Base-by-base conservation (phyloP, 176 grass and related monocot genomes). In the Phyllostachys edulis region DNA sequence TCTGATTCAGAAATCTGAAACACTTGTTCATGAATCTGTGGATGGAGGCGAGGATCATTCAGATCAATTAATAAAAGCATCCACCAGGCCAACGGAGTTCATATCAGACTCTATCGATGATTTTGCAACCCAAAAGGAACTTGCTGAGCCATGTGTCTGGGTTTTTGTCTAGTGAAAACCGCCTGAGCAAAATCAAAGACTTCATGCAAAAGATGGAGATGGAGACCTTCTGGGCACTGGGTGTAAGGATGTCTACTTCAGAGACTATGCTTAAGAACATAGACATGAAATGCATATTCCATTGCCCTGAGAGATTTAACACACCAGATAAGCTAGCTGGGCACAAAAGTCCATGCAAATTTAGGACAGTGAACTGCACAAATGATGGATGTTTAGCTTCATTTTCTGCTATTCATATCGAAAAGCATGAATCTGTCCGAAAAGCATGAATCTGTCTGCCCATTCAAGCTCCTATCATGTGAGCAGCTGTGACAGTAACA, bases 111-210 rank as follows among this genome's bases (percentile, higher is more conserved):
- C 87, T 67, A 44, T 98, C 27, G 77, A 94, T 71, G 68, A 86
- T 15, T 98, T 98, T 69, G 74, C 85, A 49, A 78, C 85, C 51
- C 4, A 95, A 98, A 81, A 85, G 85, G 70, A 93, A 90, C 45
- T 85, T 98, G 63, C 73, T 98, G 59, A 85, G 91, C 79, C 91
- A 90, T 84, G 91, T 98, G 74, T 92, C 91, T n/a, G 91, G 91
- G 17, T 92, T 94, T 85, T 89, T 95, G 71, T 92, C 87, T 1
- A 92, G 89, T 52, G 91, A 98, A 82, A 92, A 68, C 80, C 91
- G 89, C 17, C 78, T 91, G 51, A 92, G 86, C 14, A 98, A 91
- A 83, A 94, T 98, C 27, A 87, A 92, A 67, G 93, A 90, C 45
- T 87, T 94, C 57, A 56, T 82, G 51, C 89, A 93, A 71, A 92